Percentiles rank a stretch among this genome's conserved stretches.
Evolutionary conservation across 768 basidiomycete species (phyloP).

Genomic region (Pilatotrama ljubarskyi): DNA sequence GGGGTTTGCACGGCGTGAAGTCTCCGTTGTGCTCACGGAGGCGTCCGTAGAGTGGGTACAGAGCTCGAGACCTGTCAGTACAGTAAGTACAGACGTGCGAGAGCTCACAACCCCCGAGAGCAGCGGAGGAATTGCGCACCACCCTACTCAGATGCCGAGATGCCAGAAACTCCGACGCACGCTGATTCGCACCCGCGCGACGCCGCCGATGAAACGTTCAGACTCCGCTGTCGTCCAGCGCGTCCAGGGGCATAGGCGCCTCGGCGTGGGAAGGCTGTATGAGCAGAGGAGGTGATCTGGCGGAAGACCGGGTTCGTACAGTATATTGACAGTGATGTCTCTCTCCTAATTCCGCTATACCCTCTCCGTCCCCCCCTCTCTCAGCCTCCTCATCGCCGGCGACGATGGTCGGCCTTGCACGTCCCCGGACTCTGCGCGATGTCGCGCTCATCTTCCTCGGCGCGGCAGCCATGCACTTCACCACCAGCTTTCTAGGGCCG

Average conservation of each 20-base stretch:
- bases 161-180: neutral
- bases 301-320: neutral
- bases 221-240: neutral
- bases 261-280: constrained; percentile 3
- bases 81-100: neutral
- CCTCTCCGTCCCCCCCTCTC: constrained; percentile 6
- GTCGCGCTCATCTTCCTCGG: constrained; percentile 60
- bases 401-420: constrained; percentile 25
- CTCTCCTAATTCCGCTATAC: constrained; percentile 4
- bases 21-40: neutral
- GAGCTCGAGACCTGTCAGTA: no score
- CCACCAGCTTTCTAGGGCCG: constrained; percentile 41
- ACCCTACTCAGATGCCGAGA: neutral
- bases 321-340: constrained; percentile 11
- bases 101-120: neutral
- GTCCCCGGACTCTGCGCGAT: constrained; percentile 53
- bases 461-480: constrained; percentile 55
- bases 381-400: constrained; percentile 5
- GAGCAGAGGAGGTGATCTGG: neutral
- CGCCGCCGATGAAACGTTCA: neutral
- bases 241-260: neutral
- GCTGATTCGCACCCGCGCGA: neutral
- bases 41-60: neutral
- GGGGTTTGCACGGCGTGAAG: neutral
- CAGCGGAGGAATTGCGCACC: neutral